These are phyloP conservation scores for Dothideomycetes sp. DNA, from an alignment of 2,329 filamentous ascomycete species.

Conservation along the genomic window DNA sequence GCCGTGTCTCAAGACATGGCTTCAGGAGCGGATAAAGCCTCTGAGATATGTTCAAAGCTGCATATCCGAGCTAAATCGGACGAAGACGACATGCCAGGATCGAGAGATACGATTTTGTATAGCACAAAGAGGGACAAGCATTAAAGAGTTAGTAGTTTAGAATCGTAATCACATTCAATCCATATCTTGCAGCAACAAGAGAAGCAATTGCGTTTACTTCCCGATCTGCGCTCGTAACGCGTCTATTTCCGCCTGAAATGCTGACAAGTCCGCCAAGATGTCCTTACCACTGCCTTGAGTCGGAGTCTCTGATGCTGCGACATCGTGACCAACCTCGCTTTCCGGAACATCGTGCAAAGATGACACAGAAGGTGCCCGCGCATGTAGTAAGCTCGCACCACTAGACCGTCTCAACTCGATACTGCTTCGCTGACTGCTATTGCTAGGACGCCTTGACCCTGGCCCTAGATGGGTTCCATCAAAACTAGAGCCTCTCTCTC, in stretches of 20 bases:
- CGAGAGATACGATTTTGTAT: too few species aligned
- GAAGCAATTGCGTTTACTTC: too few species aligned
- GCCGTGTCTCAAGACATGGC: too few species aligned
- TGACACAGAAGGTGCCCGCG: not conserved
- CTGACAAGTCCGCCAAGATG: slow-evolving; percentile 7
- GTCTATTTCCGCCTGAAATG: slow-evolving; percentile 8
- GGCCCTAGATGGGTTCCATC: slow-evolving; percentile 3
- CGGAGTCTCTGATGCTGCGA: not conserved
- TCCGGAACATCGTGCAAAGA: slow-evolving; percentile 5
- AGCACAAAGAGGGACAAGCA: too few species aligned
- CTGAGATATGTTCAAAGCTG: too few species aligned
- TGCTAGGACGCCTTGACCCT: slow-evolving; percentile 1
- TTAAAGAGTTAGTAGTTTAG: too few species aligned
- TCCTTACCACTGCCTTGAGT: not conserved
- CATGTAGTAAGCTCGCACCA: slow-evolving; percentile 1
- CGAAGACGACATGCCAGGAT: too few species aligned
- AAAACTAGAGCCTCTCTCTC: slow-evolving; percentile 7
- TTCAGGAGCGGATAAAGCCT: too few species aligned
- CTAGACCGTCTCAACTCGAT: slow-evolving; percentile 1
- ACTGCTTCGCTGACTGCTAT: not conserved
- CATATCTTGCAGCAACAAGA: too few species aligned
- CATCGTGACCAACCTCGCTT: slow-evolving; percentile 2
- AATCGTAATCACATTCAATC: too few species aligned
- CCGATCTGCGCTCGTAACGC: slow-evolving; percentile 2
- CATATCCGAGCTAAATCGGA: too few species aligned